Evolutionary conservation across 2,329 filamentous ascomycete species (phyloP).

Genomic region (Xylaria sp.): DNA sequence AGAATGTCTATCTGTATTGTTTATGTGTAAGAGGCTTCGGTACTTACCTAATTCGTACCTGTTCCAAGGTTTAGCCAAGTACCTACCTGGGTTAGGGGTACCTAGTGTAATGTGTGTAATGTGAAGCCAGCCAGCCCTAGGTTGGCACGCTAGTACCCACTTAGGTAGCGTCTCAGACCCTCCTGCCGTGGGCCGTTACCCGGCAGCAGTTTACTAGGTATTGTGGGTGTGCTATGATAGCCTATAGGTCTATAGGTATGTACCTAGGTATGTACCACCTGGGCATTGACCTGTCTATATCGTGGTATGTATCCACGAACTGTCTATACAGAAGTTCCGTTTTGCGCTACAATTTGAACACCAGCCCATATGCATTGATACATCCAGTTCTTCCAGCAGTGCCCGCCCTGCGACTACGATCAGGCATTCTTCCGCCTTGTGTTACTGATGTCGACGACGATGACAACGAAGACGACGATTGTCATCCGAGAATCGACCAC

Average conservation of each 20-base stretch:
- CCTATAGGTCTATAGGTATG: neutral
- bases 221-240: too few species aligned
- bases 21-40: too few species aligned
- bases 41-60: too few species aligned
- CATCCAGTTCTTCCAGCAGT: neutral
- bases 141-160: neutral
- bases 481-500: neutral
- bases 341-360: neutral
- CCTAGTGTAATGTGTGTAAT: too few species aligned
- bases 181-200: neutral
- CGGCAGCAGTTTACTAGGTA: too few species aligned
- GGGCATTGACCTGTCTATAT: neutral
- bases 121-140: too few species aligned
- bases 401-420: neutral
- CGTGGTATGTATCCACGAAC: neutral
- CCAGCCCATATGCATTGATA: conserved; percentile 16
- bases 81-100: neutral
- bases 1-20: too few species aligned
- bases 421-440: neutral
- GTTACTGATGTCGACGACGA: neutral
- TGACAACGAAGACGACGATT: neutral
- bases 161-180: neutral
- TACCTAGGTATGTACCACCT: too few species aligned
- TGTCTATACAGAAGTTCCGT: neutral
- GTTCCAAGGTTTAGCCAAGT: too few species aligned